Evolutionary conservation across 1,139 yeast species (phyloP).

Genomic region (Pichia sp.): DNA sequence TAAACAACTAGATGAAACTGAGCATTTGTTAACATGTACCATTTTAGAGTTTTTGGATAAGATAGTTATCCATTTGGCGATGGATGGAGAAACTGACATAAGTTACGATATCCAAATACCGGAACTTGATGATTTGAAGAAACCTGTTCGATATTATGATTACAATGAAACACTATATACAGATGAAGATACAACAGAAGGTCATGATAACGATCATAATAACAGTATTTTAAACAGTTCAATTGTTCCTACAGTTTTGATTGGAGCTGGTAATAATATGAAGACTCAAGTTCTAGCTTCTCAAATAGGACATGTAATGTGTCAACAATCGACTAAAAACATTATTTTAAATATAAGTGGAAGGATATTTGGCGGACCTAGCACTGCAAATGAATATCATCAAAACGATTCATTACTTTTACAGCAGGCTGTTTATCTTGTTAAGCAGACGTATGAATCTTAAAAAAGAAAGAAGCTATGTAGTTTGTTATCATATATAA

Average conservation of each 20-base stretch:
- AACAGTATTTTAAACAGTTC: slow-evolving; percentile 11
- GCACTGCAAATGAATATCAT: slow-evolving; percentile 2
- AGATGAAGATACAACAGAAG: slow-evolving; percentile 14
- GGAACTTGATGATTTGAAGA: slow-evolving; percentile 15
- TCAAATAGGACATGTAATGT: slow-evolving; percentile 32
- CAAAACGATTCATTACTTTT: slow-evolving; percentile 6
- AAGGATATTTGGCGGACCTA: slow-evolving; percentile 28
- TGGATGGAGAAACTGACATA: slow-evolving; percentile 37
- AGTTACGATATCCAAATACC: slow-evolving; percentile 35
- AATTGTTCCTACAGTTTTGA: slow-evolving; percentile 23
- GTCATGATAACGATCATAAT: slow-evolving; percentile 10
- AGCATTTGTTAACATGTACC: slow-evolving; percentile 20
- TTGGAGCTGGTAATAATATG: slow-evolving; percentile 29
- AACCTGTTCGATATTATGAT: slow-evolving; percentile 9
- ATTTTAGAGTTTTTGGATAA: slow-evolving; percentile 31
- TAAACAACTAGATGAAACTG: background rate
- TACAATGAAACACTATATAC: background rate
- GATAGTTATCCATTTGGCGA: slow-evolving; percentile 30
- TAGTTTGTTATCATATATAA: too few relatives aligned
- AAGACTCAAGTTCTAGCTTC: slow-evolving; percentile 32
- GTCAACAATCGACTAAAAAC: slow-evolving; percentile 24
- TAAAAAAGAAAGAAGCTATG: background rate
- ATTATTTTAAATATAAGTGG: slow-evolving; percentile 38
- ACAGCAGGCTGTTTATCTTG: slow-evolving; percentile 5
- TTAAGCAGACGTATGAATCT: slow-evolving; percentile 2